Conservation (phyloP, 2,329 filamentous ascomycete genomes). For the Albifimbria verrucaria region DNA sequence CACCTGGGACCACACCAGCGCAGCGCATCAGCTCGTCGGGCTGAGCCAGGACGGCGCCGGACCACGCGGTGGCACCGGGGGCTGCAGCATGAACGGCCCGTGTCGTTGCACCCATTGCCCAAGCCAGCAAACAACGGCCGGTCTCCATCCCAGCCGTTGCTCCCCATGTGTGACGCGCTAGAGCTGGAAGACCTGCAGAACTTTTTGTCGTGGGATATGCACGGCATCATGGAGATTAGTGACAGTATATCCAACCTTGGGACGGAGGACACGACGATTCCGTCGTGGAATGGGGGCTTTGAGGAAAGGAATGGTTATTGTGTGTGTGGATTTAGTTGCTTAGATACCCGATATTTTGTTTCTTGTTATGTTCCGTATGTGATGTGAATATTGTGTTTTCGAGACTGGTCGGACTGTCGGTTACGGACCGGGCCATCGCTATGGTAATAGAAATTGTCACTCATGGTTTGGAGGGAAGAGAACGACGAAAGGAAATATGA, state of each 20-base stretch:
- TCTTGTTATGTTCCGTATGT: not conserved
- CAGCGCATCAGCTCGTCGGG: constrained; percentile 22
- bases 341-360: not conserved
- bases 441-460: too few relatives aligned
- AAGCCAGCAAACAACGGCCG: constrained; percentile 9
- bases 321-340: not conserved
- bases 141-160: not conserved
- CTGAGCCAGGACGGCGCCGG: constrained; percentile 15
- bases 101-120: constrained; percentile 19
- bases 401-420: not conserved
- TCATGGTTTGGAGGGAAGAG: too few relatives aligned
- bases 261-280: constrained; percentile 29
- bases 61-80: too few relatives aligned
- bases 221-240: constrained; percentile 38
- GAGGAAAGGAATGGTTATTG: not conserved
- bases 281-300: constrained; percentile 22
- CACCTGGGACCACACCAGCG: constrained; percentile 22
- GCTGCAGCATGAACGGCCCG: constrained; percentile 35
- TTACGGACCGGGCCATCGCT: not conserved
- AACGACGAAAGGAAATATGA: too few relatives aligned
- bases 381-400: not conserved
- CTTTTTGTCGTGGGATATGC: constrained; percentile 37
- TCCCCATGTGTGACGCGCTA: constrained; percentile 30
- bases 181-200: constrained; percentile 36
- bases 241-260: constrained; percentile 31